Evolutionary conservation across 257 asterid species (phyloP).

Genomic region (Mentha longifolia): DNA sequence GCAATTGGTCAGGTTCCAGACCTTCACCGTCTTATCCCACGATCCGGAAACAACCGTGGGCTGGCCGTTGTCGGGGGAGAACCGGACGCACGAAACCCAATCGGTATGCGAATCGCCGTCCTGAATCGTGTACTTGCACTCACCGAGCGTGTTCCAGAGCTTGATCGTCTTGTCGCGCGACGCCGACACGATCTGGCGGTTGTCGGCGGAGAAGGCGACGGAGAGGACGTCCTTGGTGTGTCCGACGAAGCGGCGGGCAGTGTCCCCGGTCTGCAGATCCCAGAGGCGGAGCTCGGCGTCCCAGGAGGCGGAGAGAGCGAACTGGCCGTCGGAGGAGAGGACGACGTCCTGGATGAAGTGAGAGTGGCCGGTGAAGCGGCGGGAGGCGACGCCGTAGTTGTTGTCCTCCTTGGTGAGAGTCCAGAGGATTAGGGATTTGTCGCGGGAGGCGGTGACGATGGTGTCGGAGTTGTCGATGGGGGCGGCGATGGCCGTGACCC

Average conservation of each 20-base stretch:
- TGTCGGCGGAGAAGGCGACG: conserved; percentile 78
- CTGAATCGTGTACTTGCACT: conserved; percentile 71
- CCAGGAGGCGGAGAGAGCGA: conserved; percentile 93
- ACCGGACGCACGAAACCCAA: conserved; percentile 81
- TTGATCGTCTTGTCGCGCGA: conserved; percentile 74
- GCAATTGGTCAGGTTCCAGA: conserved; percentile 72
- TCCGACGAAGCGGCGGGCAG: conserved; percentile 85
- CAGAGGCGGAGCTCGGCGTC: conserved; percentile 93
- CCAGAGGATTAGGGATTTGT: conserved; percentile 81
- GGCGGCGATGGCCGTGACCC: conserved; percentile 93
- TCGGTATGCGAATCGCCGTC: conserved; percentile 64
- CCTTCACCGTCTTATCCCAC: conserved; percentile 74
- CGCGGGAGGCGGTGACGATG: conserved; percentile 84
- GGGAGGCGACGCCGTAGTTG: conserved; percentile 66
- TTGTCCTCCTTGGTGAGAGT: conserved; percentile 59
- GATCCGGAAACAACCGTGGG: conserved; percentile 80
- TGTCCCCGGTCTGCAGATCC: conserved; percentile 71
- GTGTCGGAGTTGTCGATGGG: conserved; percentile 83
- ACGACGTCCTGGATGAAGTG: conserved; percentile 88
- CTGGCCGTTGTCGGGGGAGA: conserved; percentile 57
- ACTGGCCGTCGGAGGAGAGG: conserved; percentile 86
- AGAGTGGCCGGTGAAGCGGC: conserved; percentile 83
- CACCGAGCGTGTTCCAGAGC: conserved; percentile 76
- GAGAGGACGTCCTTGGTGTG: conserved; percentile 81
- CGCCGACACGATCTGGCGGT: conserved; percentile 81